These are phyloP conservation scores for Sclerotiophoma versabilis DNA, from an alignment of 2,329 filamentous ascomycete genomes.

Conservation along the genomic window DNA sequence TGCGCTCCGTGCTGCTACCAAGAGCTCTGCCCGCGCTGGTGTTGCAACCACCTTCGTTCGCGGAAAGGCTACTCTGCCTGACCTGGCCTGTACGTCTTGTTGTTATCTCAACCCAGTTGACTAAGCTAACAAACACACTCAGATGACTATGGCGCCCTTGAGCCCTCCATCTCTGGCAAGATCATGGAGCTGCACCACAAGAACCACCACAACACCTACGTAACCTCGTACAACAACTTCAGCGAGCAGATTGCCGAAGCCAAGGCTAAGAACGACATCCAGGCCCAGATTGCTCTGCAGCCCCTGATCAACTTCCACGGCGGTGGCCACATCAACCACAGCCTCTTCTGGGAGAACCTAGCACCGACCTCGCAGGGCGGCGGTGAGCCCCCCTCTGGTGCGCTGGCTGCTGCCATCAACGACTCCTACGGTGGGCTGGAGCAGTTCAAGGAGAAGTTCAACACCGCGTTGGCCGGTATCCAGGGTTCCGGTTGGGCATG, in stretches of 20 bases:
- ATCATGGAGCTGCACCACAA: conserved; percentile 97
- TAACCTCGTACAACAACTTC: conserved; percentile 85
- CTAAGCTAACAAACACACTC: conserved; percentile 6
- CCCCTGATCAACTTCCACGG: conserved; percentile 72
- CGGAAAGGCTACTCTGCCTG: conserved; percentile 91
- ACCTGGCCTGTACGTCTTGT: conserved; percentile 73
- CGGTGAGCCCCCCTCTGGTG: conserved; percentile 67
- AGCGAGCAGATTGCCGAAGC: conserved; percentile 72
- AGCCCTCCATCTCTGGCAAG: conserved; percentile 81
- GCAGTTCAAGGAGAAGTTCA: conserved; percentile 68
- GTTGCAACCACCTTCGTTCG: conserved; percentile 79
- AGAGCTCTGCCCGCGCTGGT: conserved; percentile 65
- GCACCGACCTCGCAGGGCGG: conserved; percentile 71
- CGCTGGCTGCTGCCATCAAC: conserved; percentile 65
- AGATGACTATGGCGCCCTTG: conserved; percentile 98
- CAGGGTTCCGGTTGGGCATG: conserved; percentile 71
- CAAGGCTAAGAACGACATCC: conserved; percentile 60
- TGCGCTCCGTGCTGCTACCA: conserved; percentile 72
- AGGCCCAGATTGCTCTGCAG: conserved; percentile 62
- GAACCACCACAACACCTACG: conserved; percentile 94
- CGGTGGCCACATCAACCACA: conserved; percentile 71
- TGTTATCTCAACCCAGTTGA: not conserved
- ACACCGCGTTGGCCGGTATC: conserved; percentile 68
- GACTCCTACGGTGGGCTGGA: conserved; percentile 65
- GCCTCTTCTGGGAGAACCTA: conserved; percentile 74